These are phyloP conservation scores for Quercus lobata DNA, from an alignment of 331 rosid species.

Conservation along the genomic window DNA sequence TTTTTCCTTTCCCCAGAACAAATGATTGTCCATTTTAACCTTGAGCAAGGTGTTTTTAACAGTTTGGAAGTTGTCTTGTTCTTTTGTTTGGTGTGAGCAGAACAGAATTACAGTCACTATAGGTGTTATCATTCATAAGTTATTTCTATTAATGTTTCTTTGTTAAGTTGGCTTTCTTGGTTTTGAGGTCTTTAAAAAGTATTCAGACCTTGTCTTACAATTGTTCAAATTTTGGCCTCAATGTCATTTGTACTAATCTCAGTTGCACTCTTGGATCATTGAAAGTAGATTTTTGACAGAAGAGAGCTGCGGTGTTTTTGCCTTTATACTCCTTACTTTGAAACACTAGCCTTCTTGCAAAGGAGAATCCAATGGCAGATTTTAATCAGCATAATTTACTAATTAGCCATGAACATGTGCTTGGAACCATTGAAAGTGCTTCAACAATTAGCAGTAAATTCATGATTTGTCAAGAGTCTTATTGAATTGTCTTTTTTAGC, in stretches of 20 bases:
- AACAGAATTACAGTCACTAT: not conserved
- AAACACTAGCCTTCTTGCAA: too few species aligned
- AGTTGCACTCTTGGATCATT: not conserved
- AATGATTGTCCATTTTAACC: not conserved
- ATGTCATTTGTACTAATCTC: not conserved
- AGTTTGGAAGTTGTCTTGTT: not conserved
- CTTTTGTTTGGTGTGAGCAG: not conserved
- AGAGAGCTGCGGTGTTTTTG: too few species aligned
- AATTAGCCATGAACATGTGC: too few species aligned
- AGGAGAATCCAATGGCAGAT: too few species aligned
- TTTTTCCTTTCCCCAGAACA: not conserved
- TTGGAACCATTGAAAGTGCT: not conserved
- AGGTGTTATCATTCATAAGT: not conserved
- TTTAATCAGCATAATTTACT: too few species aligned
- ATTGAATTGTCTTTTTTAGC: not conserved
- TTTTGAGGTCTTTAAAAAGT: not conserved
- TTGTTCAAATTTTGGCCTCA: not conserved
- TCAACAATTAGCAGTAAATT: not conserved
- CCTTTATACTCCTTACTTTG: too few species aligned
- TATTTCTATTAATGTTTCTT: not conserved
- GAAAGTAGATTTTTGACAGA: not conserved
- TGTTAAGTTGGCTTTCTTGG: not conserved
- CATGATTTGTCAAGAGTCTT: not conserved
- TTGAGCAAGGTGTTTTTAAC: not conserved
- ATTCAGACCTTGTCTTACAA: not conserved